phyloP scores from a whole-genome alignment of 441 rosid genomes.

The Erodium moschatum region DNA sequence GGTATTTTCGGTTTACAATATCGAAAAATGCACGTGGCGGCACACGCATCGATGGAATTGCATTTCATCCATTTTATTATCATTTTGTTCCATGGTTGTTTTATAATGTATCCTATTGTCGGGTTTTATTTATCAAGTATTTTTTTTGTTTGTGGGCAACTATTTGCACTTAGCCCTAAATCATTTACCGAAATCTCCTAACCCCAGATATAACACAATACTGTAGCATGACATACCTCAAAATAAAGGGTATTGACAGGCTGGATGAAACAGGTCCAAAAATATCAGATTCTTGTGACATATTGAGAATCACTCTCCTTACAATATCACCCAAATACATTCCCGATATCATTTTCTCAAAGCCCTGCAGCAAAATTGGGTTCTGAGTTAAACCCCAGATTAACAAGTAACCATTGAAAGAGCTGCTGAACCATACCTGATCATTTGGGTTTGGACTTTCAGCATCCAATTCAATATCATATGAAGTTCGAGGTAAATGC shows the following conservation, averaged over 20 bases:
- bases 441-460: constrained; percentile 81
- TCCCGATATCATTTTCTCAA: constrained; percentile 96
- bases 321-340: constrained; percentile 93
- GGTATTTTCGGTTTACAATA: no score
- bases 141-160: no score
- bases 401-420: constrained; percentile 3
- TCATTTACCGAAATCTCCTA: no score
- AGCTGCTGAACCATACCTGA: constrained; percentile 35
- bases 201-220: background rate
- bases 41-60: no score
- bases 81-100: no score
- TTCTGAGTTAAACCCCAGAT: constrained; percentile 10
- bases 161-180: no score
- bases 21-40: no score
- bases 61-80: no score
- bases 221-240: constrained; percentile 34
- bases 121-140: no score
- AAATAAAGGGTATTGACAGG: constrained; percentile 46
- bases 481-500: constrained; percentile 81
- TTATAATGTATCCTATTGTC: no score
- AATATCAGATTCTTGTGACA: constrained; percentile 57
- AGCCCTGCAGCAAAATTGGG: constrained; percentile 46
- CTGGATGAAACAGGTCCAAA: constrained; percentile 57
- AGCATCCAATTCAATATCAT: constrained; percentile 72
- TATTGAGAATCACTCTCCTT: constrained; percentile 71